Percentiles rank a stretch among this genome's conserved stretches.
Conservation (phyloP, 441 rosid genomes). For the Cnidoscolus chayamansa region DNA sequence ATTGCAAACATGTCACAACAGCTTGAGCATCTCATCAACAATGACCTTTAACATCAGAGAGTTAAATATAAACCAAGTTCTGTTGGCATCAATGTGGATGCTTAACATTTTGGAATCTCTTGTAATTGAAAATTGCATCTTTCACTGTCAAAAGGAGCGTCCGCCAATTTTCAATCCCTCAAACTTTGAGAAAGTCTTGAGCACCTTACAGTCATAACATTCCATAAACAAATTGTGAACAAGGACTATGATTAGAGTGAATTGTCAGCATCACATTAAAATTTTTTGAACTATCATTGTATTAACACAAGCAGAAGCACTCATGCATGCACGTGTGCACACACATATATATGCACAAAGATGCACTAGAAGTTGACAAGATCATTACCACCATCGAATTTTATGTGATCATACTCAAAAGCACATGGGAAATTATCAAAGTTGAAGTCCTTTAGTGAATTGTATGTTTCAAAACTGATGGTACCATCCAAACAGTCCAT, state of each 20-base stretch:
- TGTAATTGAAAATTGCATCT: background rate
- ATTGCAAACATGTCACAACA: background rate
- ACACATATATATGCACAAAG: too few relatives aligned
- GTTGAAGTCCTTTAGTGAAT: background rate
- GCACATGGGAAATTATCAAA: conserved; percentile 8
- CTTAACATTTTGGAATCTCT: background rate
- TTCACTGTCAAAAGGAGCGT: background rate
- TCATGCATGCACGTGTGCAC: background rate
- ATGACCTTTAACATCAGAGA: background rate
- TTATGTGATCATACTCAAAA: background rate
- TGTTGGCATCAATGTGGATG: background rate
- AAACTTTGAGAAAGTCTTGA: background rate
- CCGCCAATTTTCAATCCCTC: background rate
- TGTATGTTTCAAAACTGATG: background rate
- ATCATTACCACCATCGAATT: conserved; percentile 9
- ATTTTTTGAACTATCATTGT: background rate
- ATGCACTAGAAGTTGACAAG: background rate
- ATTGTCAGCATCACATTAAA: background rate
- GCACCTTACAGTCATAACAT: background rate
- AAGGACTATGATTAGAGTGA: background rate
- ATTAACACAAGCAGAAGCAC: background rate
- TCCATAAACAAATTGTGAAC: background rate
- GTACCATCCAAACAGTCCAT: conserved; percentile 3
- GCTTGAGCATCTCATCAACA: background rate
- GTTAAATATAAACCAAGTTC: background rate